Percentiles rank a stretch among this genome's conserved stretches.
These are phyloP conservation scores for Colletotrichum noveboracense DNA, from an alignment of 2,329 filamentous ascomycete genomes.

Conservation along the genomic window DNA sequence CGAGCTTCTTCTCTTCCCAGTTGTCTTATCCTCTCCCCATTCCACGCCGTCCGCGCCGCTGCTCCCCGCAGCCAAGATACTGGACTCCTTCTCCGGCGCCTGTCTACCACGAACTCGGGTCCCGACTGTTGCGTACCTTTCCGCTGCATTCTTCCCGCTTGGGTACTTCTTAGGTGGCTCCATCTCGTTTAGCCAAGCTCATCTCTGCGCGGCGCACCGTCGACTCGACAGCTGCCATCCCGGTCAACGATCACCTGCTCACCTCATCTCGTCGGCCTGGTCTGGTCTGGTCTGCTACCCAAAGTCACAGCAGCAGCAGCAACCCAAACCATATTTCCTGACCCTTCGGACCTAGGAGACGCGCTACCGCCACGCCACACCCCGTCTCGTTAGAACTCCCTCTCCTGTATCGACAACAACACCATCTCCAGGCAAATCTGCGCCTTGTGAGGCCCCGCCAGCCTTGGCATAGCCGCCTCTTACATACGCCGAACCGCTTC, in stretches of 20 bases:
- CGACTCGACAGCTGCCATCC: not conserved
- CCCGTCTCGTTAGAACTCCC: not conserved
- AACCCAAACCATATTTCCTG: not conserved
- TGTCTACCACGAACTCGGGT: not conserved
- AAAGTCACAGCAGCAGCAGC: not conserved
- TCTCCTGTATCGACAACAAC: not conserved
- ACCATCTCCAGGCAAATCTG: constrained; percentile 8
- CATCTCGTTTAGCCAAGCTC: not conserved
- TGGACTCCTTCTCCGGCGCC: not conserved
- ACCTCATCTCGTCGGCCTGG: not conserved
- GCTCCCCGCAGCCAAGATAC: constrained; percentile 3
- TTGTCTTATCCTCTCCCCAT: constrained; percentile 9
- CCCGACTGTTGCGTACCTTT: not conserved
- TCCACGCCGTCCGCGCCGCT: not conserved
- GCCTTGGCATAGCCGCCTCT: constrained; percentile 17
- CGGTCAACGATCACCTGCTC: constrained; percentile 15
- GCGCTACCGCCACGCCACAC: constrained; percentile 12
- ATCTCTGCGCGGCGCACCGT: not conserved
- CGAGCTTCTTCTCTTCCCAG: not conserved
- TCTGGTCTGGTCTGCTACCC: not conserved
- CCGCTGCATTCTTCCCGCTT: not conserved
- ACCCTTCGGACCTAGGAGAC: not conserved
- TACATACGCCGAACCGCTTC: not conserved
- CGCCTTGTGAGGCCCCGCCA: constrained; percentile 14
- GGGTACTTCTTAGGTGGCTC: not conserved